Base-by-base conservation (phyloP, 495 filamentous ascomycete genomes). In the Neurospora sp. region DNA sequence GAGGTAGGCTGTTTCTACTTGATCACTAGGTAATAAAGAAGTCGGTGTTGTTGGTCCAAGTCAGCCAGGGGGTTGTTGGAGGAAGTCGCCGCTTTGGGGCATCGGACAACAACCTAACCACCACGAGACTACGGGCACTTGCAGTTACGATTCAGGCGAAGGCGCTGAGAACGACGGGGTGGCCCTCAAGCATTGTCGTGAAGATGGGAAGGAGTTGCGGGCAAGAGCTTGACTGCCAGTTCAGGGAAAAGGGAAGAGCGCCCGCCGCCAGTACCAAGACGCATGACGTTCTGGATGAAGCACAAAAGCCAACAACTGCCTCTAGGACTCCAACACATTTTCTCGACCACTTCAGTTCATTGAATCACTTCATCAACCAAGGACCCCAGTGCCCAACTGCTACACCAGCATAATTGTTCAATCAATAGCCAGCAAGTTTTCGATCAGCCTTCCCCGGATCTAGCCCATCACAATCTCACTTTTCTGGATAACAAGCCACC, bases 401-500 rank as follows among this genome's bases (percentile, higher is more conserved):
- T 76, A 78, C 53, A 38, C 68, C 22, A 79, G 73, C 78, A 79
- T 81, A 74, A 75, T 79, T 78, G 77, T 72, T 73, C 75, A 74
- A 72, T 75, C 74, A 65, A 74, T 76, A 74, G 38, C 42, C 59
- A 72, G 70, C 74, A 70, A 69, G 71, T 72, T 75, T 76, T 74
- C 71, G 44, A 76, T 74, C 78, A 74, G 75, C 73, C 72, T 74
- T 78, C 76, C 40, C 73, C 75, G 65, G 71, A 70, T 42, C 41
- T 65, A 53, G 53, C 70, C 27, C 53, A 59, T 37, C 70, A 45
- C 70, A 71, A 71, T 40, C 42, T 71, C 42, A 18, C 53, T 18
- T 65, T 65, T 65, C 53, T 65, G 53, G 53, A 35, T 65, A 65
- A 35, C 53, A 35, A 65, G 27, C 53, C 31, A 65, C 53, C 53